Evolutionary conservation across 352 stramenopile genomes (phyloP).

Genomic region (Phytopythium vexans): DNA sequence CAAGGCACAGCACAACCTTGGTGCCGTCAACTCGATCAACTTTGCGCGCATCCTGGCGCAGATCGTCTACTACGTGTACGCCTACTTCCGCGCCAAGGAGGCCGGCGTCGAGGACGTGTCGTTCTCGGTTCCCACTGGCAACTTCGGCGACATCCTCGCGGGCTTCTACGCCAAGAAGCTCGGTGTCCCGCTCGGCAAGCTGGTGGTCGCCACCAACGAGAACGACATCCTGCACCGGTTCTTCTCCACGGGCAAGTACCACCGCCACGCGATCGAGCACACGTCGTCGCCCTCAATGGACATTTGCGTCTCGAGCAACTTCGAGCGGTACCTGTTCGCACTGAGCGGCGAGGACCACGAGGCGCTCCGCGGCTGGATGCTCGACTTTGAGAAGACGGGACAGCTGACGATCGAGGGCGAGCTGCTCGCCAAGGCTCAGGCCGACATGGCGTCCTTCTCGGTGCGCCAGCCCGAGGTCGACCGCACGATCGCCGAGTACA

Average conservation of each 20-base stretch:
- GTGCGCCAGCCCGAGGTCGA: constrained; percentile 87
- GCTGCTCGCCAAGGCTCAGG: constrained; percentile 86
- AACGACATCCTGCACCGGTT: constrained; percentile 99
- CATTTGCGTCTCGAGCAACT: constrained; percentile 99
- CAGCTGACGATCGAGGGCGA: constrained; percentile 92
- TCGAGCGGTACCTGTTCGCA: constrained; percentile 98
- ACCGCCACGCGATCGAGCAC: constrained; percentile 89
- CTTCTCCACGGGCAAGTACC: constrained; percentile 97
- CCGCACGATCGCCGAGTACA: constrained; percentile 91
- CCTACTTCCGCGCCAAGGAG: constrained; percentile 90
- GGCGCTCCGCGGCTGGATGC: constrained; percentile 93
- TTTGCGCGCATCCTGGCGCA: constrained; percentile 98
- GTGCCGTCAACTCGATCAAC: constrained; percentile 99
- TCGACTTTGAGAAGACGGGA: constrained; percentile 92
- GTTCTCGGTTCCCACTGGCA: constrained; percentile 98
- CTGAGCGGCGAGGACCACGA: constrained; percentile 91
- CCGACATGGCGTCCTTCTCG: constrained; percentile 92
- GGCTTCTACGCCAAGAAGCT: constrained; percentile 96
- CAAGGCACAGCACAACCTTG: constrained; percentile 90
- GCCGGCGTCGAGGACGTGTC: constrained; percentile 70
- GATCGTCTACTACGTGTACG: constrained; percentile 99
- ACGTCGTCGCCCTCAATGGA: constrained; percentile 98
- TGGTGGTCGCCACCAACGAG: constrained; percentile 99
- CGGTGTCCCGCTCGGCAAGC: constrained; percentile 93
- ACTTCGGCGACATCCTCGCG: constrained; percentile 99